Evolutionary conservation across 352 stramenopile species (phyloP).

Genomic region (Globisporangium rhizosaccharum): DNA sequence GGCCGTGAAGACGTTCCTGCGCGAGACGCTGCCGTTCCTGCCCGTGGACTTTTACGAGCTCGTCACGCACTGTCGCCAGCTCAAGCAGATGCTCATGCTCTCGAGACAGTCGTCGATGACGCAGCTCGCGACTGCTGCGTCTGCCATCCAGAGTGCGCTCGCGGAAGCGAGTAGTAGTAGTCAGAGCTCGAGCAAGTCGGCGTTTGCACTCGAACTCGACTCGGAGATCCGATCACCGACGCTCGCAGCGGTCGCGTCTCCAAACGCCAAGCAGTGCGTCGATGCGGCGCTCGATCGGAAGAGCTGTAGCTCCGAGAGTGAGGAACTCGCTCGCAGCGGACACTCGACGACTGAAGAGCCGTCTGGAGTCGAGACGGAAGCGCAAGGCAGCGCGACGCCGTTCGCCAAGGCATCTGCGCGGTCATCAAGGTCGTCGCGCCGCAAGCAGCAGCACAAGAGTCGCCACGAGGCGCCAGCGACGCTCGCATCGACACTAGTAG

Average conservation of each 20-base stretch:
- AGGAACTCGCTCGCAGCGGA: constrained; percentile 7
- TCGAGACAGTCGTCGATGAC: constrained; percentile 13
- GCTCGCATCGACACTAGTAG: background rate
- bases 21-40: constrained; percentile 61
- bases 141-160: background rate
- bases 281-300: constrained; percentile 5
- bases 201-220: constrained; percentile 5
- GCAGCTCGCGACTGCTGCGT: constrained; percentile 1
- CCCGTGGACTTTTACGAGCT: constrained; percentile 78
- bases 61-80: constrained; percentile 50
- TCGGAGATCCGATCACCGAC: background rate
- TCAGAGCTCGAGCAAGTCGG: background rate
- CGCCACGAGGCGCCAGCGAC: background rate
- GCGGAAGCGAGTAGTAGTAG: background rate
- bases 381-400: background rate
- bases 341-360: constrained; percentile 10
- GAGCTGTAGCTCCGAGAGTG: constrained; percentile 2
- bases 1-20: constrained; percentile 44
- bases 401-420: constrained; percentile 8
- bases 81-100: constrained; percentile 20
- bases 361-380: constrained; percentile 2
- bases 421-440: constrained; percentile 18
- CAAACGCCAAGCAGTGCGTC: background rate
- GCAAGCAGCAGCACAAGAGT: constrained; percentile 28
- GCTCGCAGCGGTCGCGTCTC: background rate